phyloP scores from a whole-genome alignment of 495 filamentous ascomycete genomes.

The Lasiosphaeriaceae sp. region DNA sequence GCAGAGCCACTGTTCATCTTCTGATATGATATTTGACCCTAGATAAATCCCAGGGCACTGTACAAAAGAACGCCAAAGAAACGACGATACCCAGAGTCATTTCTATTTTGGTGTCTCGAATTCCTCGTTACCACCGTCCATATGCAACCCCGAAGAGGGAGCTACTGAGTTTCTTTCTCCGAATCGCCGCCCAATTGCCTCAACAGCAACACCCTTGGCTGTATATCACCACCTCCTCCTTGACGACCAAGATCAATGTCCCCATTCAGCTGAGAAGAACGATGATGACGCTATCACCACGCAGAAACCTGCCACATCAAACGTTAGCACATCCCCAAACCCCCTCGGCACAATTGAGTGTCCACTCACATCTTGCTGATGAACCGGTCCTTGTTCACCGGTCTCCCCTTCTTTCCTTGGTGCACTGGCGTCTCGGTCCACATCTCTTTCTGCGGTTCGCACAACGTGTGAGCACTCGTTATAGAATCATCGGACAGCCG shows the following conservation, averaged over 20 bases:
- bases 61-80: too few relatives aligned
- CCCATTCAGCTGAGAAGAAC: constrained; percentile 71
- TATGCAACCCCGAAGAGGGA: too few relatives aligned
- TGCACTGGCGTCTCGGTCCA: constrained; percentile 88
- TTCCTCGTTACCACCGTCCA: too few relatives aligned
- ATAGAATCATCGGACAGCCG: too few relatives aligned
- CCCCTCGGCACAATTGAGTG: neutral
- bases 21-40: neutral
- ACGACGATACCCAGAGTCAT: too few relatives aligned
- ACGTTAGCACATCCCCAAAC: constrained; percentile 20
- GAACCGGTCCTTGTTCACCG: constrained; percentile 96
- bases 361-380: constrained; percentile 90
- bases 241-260: too few relatives aligned
- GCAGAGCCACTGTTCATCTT: too few relatives aligned
- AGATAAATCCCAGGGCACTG: neutral
- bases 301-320: constrained; percentile 67
- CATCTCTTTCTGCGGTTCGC: constrained; percentile 72
- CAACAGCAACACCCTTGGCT: too few relatives aligned
- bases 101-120: too few relatives aligned
- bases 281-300: constrained; percentile 91
- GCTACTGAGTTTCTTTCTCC: too few relatives aligned
- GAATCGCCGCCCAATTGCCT: too few relatives aligned
- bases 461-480: constrained; percentile 4
- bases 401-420: constrained; percentile 79
- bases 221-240: too few relatives aligned